Base-by-base conservation (phyloP, 2,329 filamentous ascomycete genomes). In the Exophiala mesophila region DNA sequence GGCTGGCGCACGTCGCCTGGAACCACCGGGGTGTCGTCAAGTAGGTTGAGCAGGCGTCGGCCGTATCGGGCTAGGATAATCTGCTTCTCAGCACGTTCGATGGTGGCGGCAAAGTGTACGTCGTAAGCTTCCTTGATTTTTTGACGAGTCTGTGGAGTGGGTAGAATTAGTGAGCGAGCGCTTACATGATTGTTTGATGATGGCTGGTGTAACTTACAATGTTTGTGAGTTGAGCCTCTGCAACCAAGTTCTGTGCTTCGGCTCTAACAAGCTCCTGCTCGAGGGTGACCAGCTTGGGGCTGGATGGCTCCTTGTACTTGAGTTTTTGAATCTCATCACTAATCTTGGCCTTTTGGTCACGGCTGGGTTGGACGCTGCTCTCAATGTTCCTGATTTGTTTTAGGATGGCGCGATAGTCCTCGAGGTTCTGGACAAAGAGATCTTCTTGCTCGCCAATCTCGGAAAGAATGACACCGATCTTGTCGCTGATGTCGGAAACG, bases 351-450 rank as follows among this genome's bases (percentile, higher is more conserved):
- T 92, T 92, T 57, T 85, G 77, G 56, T 95, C 89, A 45, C 92
- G 78, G 59, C 84, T 88, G 5, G 92, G 92, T 71, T 96, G 89
- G 12, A 98, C 90, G 54, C 86, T 94, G 68, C 84, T 83, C 72
- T 98, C 92, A 10, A 88, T 96, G 66, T 98, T 94, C 54, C 92
- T 80, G 55, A 98, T 94, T 54, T 86, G 78, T 76, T 98, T 98
- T 63, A 98, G 72, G 17, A 88, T 68, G 23, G 72, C 76, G 36
- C 92, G 78, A 54, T 85, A 87, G 50, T 95, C 88, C 63, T 98
- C 92, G 41, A 98, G 65, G 36, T 82, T 82, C 64, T 90, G 83
- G 3, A 89, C 87, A 64, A 89, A 97, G 33, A 74, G 61, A 55
- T 96, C 89, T 64, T 98, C 92, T 66, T 94, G 88, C 67, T 95